phyloP scores from a whole-genome alignment of 352 stramenopile species.

The Phytophthora fragariaefolia region DNA sequence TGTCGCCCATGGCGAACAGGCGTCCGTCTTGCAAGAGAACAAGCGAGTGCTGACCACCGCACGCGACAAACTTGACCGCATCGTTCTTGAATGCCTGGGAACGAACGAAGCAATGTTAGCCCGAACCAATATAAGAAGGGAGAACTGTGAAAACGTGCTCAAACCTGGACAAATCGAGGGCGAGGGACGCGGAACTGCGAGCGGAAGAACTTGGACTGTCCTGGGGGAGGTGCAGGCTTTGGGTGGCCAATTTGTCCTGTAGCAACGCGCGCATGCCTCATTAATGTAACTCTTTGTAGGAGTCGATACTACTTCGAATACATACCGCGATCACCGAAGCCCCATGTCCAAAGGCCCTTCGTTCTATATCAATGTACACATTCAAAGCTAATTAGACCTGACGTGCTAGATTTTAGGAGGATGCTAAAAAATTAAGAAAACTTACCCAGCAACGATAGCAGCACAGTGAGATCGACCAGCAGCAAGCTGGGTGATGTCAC shows the following conservation, averaged over 20 bases:
- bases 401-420: too few relatives aligned
- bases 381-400: conserved; percentile 4
- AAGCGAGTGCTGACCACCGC: conserved; percentile 75
- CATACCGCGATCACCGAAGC: conserved; percentile 66
- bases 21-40: conserved; percentile 65
- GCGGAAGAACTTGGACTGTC: conserved; percentile 83
- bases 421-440: neutral
- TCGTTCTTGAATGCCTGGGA: conserved; percentile 62
- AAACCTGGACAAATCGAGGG: conserved; percentile 72
- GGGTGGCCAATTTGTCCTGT: conserved; percentile 72
- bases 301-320: neutral
- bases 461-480: conserved; percentile 67
- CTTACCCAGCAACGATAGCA: conserved; percentile 60
- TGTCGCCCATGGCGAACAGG: conserved; percentile 78
- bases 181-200: conserved; percentile 76
- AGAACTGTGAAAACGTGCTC: neutral
- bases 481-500: conserved; percentile 66
- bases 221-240: conserved; percentile 52
- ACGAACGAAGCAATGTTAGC: conserved; percentile 4
- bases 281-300: conserved; percentile 1
- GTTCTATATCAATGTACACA: conserved; percentile 43
- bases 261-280: neutral
- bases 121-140: neutral
- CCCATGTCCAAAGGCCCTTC: conserved; percentile 78
- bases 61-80: conserved; percentile 62